Evolutionary conservation across 805 yeast genomes (phyloP).

Genomic region (Sugiyamaella americana): DNA sequence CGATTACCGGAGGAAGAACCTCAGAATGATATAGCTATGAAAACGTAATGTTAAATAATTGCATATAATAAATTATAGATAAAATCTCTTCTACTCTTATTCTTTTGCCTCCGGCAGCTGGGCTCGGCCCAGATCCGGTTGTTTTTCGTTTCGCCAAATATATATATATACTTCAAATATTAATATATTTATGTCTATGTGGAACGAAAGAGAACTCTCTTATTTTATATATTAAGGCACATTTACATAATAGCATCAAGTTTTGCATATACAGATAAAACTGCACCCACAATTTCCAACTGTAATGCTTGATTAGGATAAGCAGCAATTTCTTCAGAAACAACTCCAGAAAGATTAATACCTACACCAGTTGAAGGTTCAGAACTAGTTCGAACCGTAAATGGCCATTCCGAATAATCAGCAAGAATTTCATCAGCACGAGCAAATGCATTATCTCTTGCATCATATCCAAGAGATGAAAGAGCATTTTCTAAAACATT

Average conservation of each 20-base stretch:
- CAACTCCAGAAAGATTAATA: conserved; percentile 52
- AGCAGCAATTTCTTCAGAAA: conserved; percentile 45
- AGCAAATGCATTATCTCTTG: conserved; percentile 84
- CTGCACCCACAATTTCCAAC: conserved; percentile 89
- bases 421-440: conserved; percentile 88
- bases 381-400: conserved; percentile 43
- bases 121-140: not conserved
- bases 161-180: not conserved
- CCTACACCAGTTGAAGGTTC: conserved; percentile 49
- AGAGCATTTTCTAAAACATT: conserved; percentile 90
- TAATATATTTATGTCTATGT: too few relatives aligned
- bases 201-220: not conserved
- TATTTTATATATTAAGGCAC: not conserved
- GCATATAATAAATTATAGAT: too few relatives aligned
- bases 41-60: too few relatives aligned
- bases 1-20: too few relatives aligned
- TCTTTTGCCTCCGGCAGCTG: not conserved
- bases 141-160: not conserved
- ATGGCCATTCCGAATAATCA: conserved; percentile 83
- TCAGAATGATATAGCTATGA: too few relatives aligned
- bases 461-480: conserved; percentile 65
- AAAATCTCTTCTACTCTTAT: too few relatives aligned
- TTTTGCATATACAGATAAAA: conserved; percentile 79
- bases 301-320: conserved; percentile 53
- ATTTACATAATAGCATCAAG: conserved; percentile 81